Evolutionary conservation across 2,329 filamentous ascomycete genomes (phyloP).

Genomic region (Teratosphaeria nubilosa): DNA sequence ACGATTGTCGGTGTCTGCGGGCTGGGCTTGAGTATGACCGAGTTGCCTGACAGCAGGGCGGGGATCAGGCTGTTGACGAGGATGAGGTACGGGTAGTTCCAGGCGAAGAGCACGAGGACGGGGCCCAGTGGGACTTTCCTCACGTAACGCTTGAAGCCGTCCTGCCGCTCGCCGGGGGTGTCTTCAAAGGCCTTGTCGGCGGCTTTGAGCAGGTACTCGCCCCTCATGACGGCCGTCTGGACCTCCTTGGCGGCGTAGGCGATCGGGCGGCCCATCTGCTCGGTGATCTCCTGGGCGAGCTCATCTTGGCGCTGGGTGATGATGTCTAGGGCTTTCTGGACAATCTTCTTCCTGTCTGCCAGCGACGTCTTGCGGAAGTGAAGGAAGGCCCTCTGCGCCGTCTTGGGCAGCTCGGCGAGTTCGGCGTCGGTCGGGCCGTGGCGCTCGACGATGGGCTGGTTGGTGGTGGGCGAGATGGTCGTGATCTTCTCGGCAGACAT

Average conservation of each 20-base stretch:
- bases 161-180: conserved; percentile 71
- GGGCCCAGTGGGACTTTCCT: conserved; percentile 80
- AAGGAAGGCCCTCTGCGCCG: conserved; percentile 64
- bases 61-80: conserved; percentile 87
- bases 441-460: conserved; percentile 71
- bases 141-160: conserved; percentile 84
- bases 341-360: conserved; percentile 64
- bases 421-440: conserved; percentile 63
- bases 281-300: conserved; percentile 73
- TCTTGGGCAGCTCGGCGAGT: conserved; percentile 59
- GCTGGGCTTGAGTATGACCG: conserved; percentile 87
- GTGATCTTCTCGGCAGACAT: conserved; percentile 51
- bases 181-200: conserved; percentile 69
- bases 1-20: conserved; percentile 89
- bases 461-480: conserved; percentile 85
- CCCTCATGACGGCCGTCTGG: conserved; percentile 71
- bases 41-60: conserved; percentile 81
- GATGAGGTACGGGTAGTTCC: conserved; percentile 96
- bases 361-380: conserved; percentile 67
- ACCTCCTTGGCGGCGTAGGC: conserved; percentile 77
- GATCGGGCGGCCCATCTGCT: conserved; percentile 93
- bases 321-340: conserved; percentile 66
- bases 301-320: conserved; percentile 65
- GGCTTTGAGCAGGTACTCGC: conserved; percentile 76
- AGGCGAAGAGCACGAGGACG: conserved; percentile 82